Base-by-base conservation (phyloP, 441 rosid genomes). In the Populus hybrid region DNA sequence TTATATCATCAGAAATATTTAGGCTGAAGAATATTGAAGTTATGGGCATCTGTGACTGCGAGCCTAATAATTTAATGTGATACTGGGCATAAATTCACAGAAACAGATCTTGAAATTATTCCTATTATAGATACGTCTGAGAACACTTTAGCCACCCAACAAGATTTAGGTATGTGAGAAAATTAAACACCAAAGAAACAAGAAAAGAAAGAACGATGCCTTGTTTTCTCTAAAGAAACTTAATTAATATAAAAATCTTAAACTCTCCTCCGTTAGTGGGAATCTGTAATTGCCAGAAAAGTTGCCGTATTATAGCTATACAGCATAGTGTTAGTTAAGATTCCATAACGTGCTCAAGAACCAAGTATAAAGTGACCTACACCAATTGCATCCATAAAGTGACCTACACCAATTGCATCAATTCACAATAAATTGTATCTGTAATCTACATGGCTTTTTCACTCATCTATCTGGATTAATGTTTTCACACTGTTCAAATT, bases 31-130 rank as follows among this genome's bases (percentile, higher is more conserved):
- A 77, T 75, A 81, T 71, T 76, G 73, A 73, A 68, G 69, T 26
- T 57, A 36, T 64, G 72, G 79, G 87, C 86, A 84, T 85, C 80
- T 76, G 69, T 46, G 75, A 76, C 78, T 72, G 68, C 64, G 71
- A 6, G 80, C 69, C 57, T 75, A 69, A 79, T 79, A 79, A 76
- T 85, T 72, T 69, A 79, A 67, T 35, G 42, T 19, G 81, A 78
- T 82, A 42, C 30, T 61, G 72, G 74, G 91, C 75, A 89, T 77
- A 81, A 80, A 81, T 81, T 86, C 86, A 83, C 40, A 40, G 64
- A 23, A 61, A 67, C 38, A 76, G 71, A 81, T 73, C 71, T 46
- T 75, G 30, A 57, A 70, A 82, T 82, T 86, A 79, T 84, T 85
- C 83, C 74, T 57, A 11, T 14, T 5, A 67, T 53, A 21, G 80